Evolutionary conservation across 1,284 basidiomycete species (phyloP), one percentile per base, ranked within the genome.

Genomic region (Ustilago esculenta): DNA sequence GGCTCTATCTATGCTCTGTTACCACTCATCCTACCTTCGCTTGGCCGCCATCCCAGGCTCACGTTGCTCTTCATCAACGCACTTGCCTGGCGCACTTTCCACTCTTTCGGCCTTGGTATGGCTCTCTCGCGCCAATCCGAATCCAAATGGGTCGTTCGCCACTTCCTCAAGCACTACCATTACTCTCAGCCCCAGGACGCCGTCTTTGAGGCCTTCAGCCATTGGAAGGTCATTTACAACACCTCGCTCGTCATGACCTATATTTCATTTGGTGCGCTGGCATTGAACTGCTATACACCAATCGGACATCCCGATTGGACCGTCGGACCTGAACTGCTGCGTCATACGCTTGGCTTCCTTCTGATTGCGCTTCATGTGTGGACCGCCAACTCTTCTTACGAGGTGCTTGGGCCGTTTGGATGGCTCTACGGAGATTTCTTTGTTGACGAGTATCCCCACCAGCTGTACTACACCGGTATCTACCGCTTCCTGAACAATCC

Each of bases 171-270:
- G 84, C 88, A 82, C 40, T 83, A 83, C 54, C 93, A 67, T 48
- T 78, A 73, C 55, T 47, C 57, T 9, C 51, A 71, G 21, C 52
- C 68, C 6, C 51, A 58, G 2, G 77, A 80, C 25, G 79, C 77
- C 20, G 88, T 94, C 11, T 87, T 89, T 43, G 95, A 98, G 81
- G 92, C 94, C 0, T 98, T 98, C 77, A 85, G 86, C 29, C 95
- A 95, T 82, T 98, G 94, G 94, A 98, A 98, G 83, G 86, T 87
- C 6, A 86, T 92, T 32, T 98, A 95, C 83, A 98, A 98, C 82
- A 84, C 94, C 81, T 92, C 90, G 79, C 86, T 95, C 84, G 90
- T 90, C 80, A 96, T 98, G 92, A 94, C 90, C 8, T 97, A 97
- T 82, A 34, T 67, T 18, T 75, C 73, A n/a, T 80, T 76, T 35